phyloP scores from a whole-genome alignment of 1,284 basidiomycete species.

The Cystobasidium sp. region DNA sequence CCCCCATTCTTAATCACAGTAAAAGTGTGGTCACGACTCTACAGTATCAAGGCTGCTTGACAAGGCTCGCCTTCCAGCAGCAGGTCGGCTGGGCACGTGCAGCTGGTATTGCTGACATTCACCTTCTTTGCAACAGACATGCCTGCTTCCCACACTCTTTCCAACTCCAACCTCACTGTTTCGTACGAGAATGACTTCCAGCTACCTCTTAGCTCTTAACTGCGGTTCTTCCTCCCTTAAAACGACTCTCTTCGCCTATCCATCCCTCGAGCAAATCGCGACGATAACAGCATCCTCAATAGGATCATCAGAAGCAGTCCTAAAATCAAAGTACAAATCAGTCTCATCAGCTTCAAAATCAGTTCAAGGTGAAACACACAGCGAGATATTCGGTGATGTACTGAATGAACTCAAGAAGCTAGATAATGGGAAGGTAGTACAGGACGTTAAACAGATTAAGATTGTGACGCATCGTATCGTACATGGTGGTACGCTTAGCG shows the following conservation, averaged over 20 bases:
- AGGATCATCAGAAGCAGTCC: constrained; percentile 61
- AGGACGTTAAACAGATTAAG: constrained; percentile 59
- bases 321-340: constrained; percentile 51
- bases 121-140: not conserved
- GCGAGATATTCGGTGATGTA: constrained; percentile 63
- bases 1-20: no score
- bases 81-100: no score
- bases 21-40: no score
- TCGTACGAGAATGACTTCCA: not conserved
- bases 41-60: no score
- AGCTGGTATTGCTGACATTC: no score
- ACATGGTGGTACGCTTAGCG: constrained; percentile 75
- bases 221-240: constrained; percentile 78
- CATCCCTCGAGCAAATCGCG: constrained; percentile 49
- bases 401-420: constrained; percentile 35
- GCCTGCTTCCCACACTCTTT: not conserved
- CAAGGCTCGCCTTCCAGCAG: no score
- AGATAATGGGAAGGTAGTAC: constrained; percentile 56
- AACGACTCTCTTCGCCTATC: constrained; percentile 66
- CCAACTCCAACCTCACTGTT: not conserved
- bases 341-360: constrained; percentile 54
- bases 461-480: constrained; percentile 75
- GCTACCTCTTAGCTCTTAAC: constrained; percentile 58
- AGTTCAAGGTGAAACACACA: constrained; percentile 42
- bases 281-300: constrained; percentile 60